A percentile compares a stretch with the other conserved stretches of the same genome.
These are phyloP conservation scores for Juglanconis sp. DNA, from an alignment of 2,329 filamentous ascomycete genomes.

Conservation along the genomic window DNA sequence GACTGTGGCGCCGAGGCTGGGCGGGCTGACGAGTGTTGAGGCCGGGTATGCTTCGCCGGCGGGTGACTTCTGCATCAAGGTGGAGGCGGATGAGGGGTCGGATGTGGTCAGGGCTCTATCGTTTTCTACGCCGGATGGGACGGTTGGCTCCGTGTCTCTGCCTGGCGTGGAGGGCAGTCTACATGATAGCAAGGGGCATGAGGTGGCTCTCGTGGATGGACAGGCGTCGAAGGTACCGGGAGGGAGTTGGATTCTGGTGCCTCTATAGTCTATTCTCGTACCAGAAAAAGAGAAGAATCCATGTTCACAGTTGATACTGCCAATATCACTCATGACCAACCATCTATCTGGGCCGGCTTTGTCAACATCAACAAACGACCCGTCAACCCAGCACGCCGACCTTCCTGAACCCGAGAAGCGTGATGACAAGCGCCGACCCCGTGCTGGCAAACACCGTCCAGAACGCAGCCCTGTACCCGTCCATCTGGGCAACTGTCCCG, in stretches of 20 bases:
- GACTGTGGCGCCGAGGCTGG: slow-evolving; percentile 7
- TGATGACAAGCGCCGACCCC: slow-evolving; percentile 35
- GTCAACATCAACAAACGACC: no score
- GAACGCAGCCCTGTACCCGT: slow-evolving; percentile 50
- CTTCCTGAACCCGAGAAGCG: slow-evolving; percentile 40
- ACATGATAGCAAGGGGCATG: background rate
- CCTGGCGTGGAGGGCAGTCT: background rate
- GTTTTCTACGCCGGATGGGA: background rate
- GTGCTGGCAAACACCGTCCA: slow-evolving; percentile 50
- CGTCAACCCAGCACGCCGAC: background rate
- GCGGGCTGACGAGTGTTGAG: background rate
- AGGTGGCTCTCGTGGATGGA: background rate
- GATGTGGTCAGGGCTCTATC: background rate
- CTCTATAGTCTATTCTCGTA: background rate
- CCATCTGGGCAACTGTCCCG: slow-evolving; percentile 37
- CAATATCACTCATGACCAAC: background rate
- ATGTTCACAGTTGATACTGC: background rate
- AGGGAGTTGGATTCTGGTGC: background rate
- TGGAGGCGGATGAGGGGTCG: background rate
- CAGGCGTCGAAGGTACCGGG: background rate
- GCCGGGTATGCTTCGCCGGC: background rate
- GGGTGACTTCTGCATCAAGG: background rate
- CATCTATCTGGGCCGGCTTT: no score
- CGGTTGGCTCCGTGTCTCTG: background rate
- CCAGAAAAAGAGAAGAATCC: background rate